A percentile compares a stretch with the other conserved stretches of the same genome.
Conservation (phyloP, 1,284 basidiomycete species). For the Mycosarcoma mackinlayi region DNA sequence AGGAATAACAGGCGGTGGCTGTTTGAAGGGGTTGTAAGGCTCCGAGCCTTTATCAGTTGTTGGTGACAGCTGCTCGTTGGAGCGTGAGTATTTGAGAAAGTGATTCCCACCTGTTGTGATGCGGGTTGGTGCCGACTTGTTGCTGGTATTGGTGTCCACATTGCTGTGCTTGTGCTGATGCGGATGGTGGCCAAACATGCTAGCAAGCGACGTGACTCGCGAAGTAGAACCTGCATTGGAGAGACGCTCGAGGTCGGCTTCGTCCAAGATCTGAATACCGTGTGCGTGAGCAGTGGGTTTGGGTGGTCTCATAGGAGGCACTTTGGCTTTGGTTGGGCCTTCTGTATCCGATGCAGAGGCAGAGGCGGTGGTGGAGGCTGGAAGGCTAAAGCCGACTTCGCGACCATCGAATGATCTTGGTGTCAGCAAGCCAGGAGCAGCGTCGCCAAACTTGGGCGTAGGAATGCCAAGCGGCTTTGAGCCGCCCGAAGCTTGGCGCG, state of each 20-base stretch:
- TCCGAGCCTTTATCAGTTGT: constrained; percentile 4
- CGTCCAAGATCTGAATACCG: constrained; percentile 40
- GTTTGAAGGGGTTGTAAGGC: constrained; percentile 20
- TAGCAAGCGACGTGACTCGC: constrained; percentile 34
- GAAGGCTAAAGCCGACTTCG: constrained; percentile 10
- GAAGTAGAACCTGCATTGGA: constrained; percentile 15
- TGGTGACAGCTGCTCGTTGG: constrained; percentile 44
- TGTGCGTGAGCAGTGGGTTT: constrained; percentile 25
- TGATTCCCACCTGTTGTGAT: constrained; percentile 21
- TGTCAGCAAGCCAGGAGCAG: constrained; percentile 12
- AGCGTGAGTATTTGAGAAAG: constrained; percentile 46
- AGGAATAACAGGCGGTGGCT: constrained; percentile 26
- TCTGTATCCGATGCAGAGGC: constrained; percentile 40
- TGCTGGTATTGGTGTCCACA: not conserved
- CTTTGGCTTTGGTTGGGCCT: constrained; percentile 18
- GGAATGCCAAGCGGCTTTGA: constrained; percentile 12
- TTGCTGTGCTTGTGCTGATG: constrained; percentile 6
- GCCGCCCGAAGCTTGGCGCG: constrained; percentile 7
- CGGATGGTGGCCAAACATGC: constrained; percentile 25
- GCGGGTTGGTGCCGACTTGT: constrained; percentile 17
- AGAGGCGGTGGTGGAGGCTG: constrained; percentile 24
- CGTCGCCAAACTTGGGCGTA: constrained; percentile 30
- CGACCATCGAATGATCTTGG: constrained; percentile 7
- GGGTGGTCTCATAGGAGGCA: constrained; percentile 34
- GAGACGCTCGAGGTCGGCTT: constrained; percentile 43